A percentile compares a stretch with the other conserved stretches of the same genome.
These are phyloP conservation scores for Lactifluus hygrophoroides DNA, from an alignment of 768 basidiomycete genomes.

Conservation along the genomic window DNA sequence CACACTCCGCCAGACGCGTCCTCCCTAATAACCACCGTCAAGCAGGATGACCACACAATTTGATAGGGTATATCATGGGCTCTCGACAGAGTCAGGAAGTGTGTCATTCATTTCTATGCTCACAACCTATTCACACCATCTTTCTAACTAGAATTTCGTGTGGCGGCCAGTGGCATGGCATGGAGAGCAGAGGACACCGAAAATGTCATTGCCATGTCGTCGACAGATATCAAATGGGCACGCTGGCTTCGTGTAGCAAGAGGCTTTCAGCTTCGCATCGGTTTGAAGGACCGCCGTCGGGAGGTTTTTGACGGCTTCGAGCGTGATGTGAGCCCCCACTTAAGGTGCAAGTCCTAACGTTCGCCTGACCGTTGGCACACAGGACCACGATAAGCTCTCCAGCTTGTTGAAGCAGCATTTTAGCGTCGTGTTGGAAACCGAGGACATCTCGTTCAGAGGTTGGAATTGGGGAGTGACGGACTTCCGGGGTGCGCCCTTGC, in stretches of 20 bases:
- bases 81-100: conserved; percentile 74
- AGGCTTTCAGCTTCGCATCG: conserved; percentile 82
- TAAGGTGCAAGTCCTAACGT: background rate
- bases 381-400: conserved; percentile 90
- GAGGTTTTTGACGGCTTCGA: conserved; percentile 92
- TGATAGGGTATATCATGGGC: conserved; percentile 74
- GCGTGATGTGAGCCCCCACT: conserved; percentile 56
- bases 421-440: conserved; percentile 71
- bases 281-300: conserved; percentile 64
- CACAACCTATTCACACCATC: background rate
- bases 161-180: conserved; percentile 85
- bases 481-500: conserved; percentile 62
- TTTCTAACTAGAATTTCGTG: conserved; percentile 61
- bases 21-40: background rate
- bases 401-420: conserved; percentile 81
- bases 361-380: conserved; percentile 5
- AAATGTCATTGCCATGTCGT: conserved; percentile 52
- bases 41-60: conserved; percentile 68
- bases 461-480: conserved; percentile 99
- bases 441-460: conserved; percentile 84
- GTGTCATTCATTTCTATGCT: conserved; percentile 30
- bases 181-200: conserved; percentile 81
- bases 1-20: conserved; percentile 21
- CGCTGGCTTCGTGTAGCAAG: conserved; percentile 92
- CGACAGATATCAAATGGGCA: conserved; percentile 74